Base-by-base conservation (phyloP, 495 filamentous ascomycete species). In the Oidiodendron maius region DNA sequence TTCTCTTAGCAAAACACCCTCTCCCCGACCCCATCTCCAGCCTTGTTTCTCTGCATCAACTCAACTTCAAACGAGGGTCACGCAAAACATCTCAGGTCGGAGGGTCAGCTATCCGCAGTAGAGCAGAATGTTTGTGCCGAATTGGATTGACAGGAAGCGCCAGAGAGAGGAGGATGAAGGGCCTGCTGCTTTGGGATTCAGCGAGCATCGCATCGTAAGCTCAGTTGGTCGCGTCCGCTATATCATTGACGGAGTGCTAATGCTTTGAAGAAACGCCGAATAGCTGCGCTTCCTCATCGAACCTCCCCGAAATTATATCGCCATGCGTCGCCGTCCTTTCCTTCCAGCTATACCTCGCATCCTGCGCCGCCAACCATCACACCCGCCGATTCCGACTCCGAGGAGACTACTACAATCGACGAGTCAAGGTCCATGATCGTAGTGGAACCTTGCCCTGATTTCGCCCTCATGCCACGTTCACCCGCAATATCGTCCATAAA, bases 351-450 rank as follows among this genome's bases (percentile, higher is more conserved):
- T 38, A 53, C 40, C n/a, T 26, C 50, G 11, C 44, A 52, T n/a
- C 51, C 58, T 22, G 44, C 50, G 23, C 58, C 58, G 25, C 58
- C 58, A 3, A 61, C 58, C 6, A 61, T 61, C 28, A 61, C 58
- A 25, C 58, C 58, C 12, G 51, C 54, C n/a, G 54, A 57, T 26
- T 61, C 58, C 9, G 58, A 61, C 37, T 42, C 40, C 2, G 58
- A 61, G 24, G 58, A 57, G 10, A 44, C 45, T 13, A 10, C 58
- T 22, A 37, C 40, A 13, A 25, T 46, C 18, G 39, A 44, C 32
- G 51, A 61, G 39, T 54, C 55, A 6, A 43, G 35, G 44, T 60
- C 57, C 1, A 48, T 56, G 40, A 57, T 55, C 43, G 55, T 54
- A 4, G 48, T 51, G 23, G 54, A 48, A 15, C 50, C 48, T 13